Percentiles rank a stretch among this genome's conserved stretches.
Conservation (phyloP, 2,329 filamentous ascomycete genomes). For the Didymella segeticola region DNA sequence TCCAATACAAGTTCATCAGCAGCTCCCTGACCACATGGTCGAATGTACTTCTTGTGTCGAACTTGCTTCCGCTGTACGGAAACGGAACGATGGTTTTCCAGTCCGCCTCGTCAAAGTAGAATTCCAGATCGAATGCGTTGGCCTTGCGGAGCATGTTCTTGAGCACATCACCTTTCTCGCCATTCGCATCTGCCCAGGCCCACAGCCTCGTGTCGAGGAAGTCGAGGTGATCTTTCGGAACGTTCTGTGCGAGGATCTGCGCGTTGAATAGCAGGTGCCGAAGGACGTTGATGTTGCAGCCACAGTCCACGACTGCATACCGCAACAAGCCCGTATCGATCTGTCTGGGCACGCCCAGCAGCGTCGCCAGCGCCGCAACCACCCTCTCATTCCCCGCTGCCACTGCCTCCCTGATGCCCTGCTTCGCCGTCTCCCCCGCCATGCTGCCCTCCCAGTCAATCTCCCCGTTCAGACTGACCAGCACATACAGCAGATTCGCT, state of each 20-base stretch:
- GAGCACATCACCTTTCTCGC: conserved; percentile 34
- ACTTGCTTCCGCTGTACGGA: conserved; percentile 43
- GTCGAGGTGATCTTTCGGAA: conserved; percentile 30
- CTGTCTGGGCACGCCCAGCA: conserved; percentile 38
- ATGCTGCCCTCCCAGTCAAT: conserved; percentile 45
- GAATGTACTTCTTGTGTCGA: conserved; percentile 38
- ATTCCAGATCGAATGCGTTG: conserved; percentile 42
- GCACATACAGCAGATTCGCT: conserved; percentile 40
- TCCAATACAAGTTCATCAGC: conserved; percentile 39
- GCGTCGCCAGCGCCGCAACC: conserved; percentile 42
- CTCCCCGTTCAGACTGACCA: conserved; percentile 43
- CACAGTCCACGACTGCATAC: conserved; percentile 40
- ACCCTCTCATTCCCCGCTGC: conserved; percentile 36
- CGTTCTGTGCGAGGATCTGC: conserved; percentile 34
- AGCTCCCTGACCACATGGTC: conserved; percentile 35
- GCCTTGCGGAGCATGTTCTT: conserved; percentile 42
- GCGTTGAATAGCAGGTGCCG: conserved; percentile 46
- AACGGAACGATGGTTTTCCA: conserved; percentile 42
- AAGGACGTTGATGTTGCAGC: conserved; percentile 37
- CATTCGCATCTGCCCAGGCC: conserved; percentile 42
- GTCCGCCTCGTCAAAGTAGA: conserved; percentile 39
- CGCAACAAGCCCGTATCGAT: conserved; percentile 39
- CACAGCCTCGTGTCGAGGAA: conserved; percentile 45
- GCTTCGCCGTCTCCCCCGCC: conserved; percentile 44
- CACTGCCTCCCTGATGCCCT: conserved; percentile 40